phyloP scores from a whole-genome alignment of 1,139 yeast species.

The Geotrichum australiense region DNA sequence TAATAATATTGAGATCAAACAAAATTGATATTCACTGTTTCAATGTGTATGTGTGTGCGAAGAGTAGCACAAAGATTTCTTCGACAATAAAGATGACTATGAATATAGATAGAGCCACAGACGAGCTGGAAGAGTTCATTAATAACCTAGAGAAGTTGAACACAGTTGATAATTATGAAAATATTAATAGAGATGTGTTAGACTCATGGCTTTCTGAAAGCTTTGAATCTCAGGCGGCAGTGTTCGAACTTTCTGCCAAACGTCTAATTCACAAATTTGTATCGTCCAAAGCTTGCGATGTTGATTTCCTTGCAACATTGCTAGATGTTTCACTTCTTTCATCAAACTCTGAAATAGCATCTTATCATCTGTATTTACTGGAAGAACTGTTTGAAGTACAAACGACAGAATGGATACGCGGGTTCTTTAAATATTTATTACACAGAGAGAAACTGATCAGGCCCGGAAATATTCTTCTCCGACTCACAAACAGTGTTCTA shows the following conservation, averaged over 20 bases:
- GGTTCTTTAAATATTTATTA: constrained; percentile 35
- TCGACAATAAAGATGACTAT: constrained; percentile 1
- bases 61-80: too few relatives aligned
- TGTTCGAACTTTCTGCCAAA: constrained; percentile 14
- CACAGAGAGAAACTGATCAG: constrained; percentile 29
- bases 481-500: constrained; percentile 36
- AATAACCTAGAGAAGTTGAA: neutral
- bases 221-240: neutral
- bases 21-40: too few relatives aligned
- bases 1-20: too few relatives aligned
- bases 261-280: constrained; percentile 7
- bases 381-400: constrained; percentile 36
- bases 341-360: too few relatives aligned
- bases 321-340: constrained; percentile 8
- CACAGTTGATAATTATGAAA: constrained; percentile 1
- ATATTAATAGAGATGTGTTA: neutral
- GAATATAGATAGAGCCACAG: neutral
- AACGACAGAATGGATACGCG: constrained; percentile 33
- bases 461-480: constrained; percentile 31
- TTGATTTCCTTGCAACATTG: constrained; percentile 8
- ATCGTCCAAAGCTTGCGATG: neutral
- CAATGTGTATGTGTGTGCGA: too few relatives aligned
- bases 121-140: constrained; percentile 1
- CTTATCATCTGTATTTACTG: constrained; percentile 28
- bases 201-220: neutral